Evolutionary conservation across 371 early-diverging fungal genomes (phyloP).

Genomic region (Blakeslea trispora): DNA sequence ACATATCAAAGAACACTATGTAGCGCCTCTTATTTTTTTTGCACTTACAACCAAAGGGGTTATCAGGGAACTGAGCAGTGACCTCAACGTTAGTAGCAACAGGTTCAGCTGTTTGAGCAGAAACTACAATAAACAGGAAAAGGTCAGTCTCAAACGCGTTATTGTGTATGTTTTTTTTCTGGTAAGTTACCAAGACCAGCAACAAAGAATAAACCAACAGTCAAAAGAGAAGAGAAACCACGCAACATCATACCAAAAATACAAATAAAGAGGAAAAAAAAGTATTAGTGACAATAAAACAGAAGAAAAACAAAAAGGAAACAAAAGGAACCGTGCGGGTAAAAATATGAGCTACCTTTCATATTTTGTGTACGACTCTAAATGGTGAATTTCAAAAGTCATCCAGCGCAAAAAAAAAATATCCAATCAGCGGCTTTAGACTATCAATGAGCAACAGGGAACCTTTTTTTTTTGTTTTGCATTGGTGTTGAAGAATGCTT

Average conservation of each 20-base stretch:
- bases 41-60: slow-evolving; percentile 51
- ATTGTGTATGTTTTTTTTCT: not conserved
- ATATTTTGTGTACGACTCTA: too few relatives aligned
- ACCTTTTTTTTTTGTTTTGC: too few relatives aligned
- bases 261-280: slow-evolving; percentile 10
- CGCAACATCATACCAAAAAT: slow-evolving; percentile 25
- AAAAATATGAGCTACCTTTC: too few relatives aligned
- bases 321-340: too few relatives aligned
- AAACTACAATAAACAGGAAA: too few relatives aligned
- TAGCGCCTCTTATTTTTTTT: too few relatives aligned
- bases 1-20: not conserved
- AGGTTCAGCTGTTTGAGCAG: slow-evolving; percentile 15
- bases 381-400: too few relatives aligned
- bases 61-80: slow-evolving; percentile 49
- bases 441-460: too few relatives aligned
- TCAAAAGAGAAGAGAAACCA: slow-evolving; percentile 25
- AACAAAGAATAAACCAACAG: slow-evolving; percentile 22
- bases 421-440: too few relatives aligned
- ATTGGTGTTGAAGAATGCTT: too few relatives aligned
- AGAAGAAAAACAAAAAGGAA: slow-evolving; percentile 20
- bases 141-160: not conserved
- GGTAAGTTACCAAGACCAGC: slow-evolving; percentile 20
- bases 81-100: slow-evolving; percentile 35
- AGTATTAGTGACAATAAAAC: too few relatives aligned
- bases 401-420: too few relatives aligned